Base-by-base conservation (phyloP, 116 monocot species). In the Dioscorea cayenensis region DNA sequence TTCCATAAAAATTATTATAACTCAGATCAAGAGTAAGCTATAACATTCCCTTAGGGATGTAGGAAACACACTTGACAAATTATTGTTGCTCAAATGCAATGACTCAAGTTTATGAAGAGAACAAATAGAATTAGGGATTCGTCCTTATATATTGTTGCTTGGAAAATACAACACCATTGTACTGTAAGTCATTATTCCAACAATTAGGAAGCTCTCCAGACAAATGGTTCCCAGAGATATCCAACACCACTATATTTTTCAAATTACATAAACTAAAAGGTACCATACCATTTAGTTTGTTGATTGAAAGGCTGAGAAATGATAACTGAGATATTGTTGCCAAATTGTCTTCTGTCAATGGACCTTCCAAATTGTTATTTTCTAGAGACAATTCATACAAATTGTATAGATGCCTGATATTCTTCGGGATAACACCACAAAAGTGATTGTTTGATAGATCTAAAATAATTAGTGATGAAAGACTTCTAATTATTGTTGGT, bases 311-410 rank as follows among this genome's bases (percentile, higher is more conserved):
- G 18, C 3, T 3, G 12, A 52, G 52, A 52, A 52, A 18, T 3
- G 12, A 3, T 3, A 52, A 18, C 3, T 18, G 52, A 52, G 52
- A 13, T 5, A 18, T 13, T 52, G 52, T 60, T 16, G 55, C 14
- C 16, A 79, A 43, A 19, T 65, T 63, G 9, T 25, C 79, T 36
- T 58, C 52, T 35, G 63, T 28, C 12, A 68, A 3, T 4, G 69
- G 25, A 51, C 36, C 28, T 0, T 12, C 16, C 2, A 65, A 69
- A 5, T 25, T 3, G 38, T 68, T 77, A 55, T 14, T 20, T 16
- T 69, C 23, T 21, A 77, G 51, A 66, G 65, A 55, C 19, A 71
- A 38, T 27, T 22, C 29, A 17, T 58, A 25, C 21, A 71, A 63
- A 37, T 71, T 5, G 3, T 37, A 71, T 2, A 77, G 65, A 36